Evolutionary conservation across 2,329 filamentous ascomycete genomes (phyloP).

Genomic region (Cadophora gregata): DNA sequence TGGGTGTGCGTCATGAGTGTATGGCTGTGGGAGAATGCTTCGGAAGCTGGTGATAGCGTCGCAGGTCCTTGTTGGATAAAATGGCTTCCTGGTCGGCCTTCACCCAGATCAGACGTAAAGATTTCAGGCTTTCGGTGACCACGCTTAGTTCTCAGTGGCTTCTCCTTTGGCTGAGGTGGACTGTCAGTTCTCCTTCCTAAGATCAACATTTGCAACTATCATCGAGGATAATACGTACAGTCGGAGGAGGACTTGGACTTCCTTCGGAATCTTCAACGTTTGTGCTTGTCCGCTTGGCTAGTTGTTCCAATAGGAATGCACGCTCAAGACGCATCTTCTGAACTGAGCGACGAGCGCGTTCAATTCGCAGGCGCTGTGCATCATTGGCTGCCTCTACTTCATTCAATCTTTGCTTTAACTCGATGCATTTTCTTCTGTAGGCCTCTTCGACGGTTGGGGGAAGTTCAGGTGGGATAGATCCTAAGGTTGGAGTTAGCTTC

Average conservation of each 20-base stretch:
- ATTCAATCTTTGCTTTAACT: constrained; percentile 87
- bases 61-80: constrained; percentile 56
- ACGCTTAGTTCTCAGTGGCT: constrained; percentile 76
- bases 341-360: constrained; percentile 81
- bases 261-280: constrained; percentile 81
- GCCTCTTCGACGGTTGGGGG: constrained; percentile 94
- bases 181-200: constrained; percentile 34
- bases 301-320: constrained; percentile 74
- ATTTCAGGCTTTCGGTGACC: constrained; percentile 68
- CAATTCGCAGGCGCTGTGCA: constrained; percentile 77
- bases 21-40: constrained; percentile 57
- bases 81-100: constrained; percentile 48
- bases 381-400: constrained; percentile 95
- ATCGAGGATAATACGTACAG: constrained; percentile 57
- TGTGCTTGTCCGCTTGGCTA: constrained; percentile 75
- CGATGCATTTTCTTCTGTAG: constrained; percentile 95
- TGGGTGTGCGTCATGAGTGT: constrained; percentile 38
- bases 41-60: constrained; percentile 56
- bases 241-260: constrained; percentile 79
- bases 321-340: constrained; percentile 91
- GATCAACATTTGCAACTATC: constrained; percentile 29
- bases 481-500: constrained; percentile 37
- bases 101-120: constrained; percentile 44
- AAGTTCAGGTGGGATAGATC: constrained; percentile 62
- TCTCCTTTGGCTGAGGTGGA: constrained; percentile 70